Conservation (phyloP, 805 yeast species). For the Dipodascopsis tothii region DNA sequence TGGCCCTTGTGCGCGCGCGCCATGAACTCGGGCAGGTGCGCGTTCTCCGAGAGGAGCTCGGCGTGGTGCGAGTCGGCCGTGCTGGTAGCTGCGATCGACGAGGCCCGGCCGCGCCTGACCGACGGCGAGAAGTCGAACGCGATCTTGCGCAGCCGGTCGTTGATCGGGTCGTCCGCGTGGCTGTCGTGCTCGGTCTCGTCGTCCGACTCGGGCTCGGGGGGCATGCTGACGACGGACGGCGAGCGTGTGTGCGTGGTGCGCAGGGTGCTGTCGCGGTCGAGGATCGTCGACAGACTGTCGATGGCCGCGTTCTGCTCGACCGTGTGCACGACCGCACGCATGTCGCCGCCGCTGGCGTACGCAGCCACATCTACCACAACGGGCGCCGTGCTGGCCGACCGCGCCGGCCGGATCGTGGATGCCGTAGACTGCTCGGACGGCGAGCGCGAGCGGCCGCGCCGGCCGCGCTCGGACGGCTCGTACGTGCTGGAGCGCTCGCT, state of each 20-base stretch:
- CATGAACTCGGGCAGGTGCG: conserved; percentile 11
- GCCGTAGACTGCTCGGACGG: too few relatives aligned
- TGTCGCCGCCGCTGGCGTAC: not conserved
- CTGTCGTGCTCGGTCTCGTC: not conserved
- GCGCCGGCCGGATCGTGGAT: conserved; percentile 13
- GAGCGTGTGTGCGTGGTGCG: not conserved
- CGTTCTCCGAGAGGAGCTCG: not conserved
- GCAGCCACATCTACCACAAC: conserved; percentile 4
- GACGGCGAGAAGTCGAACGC: not conserved
- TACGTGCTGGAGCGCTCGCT: not conserved
- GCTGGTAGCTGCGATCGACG: too few relatives aligned
- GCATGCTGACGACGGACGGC: not conserved
- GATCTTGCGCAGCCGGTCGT: not conserved
- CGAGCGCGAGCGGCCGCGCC: too few relatives aligned
- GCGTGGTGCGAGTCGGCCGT: not conserved
- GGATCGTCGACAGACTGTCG: conserved; percentile 8
- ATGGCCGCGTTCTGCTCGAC: conserved; percentile 10
- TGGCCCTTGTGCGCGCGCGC: conserved; percentile 41
- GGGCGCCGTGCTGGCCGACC: conserved; percentile 26
- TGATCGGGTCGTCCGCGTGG: not conserved
- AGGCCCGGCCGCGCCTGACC: too few relatives aligned
- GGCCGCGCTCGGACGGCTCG: too few relatives aligned
- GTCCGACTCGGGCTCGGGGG: not conserved
- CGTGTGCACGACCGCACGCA: conserved; percentile 5
- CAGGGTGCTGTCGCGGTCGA: conserved; percentile 8